Base-by-base conservation (phyloP, 2,329 filamentous ascomycete species). In the Domatiomyces catenatus region DNA sequence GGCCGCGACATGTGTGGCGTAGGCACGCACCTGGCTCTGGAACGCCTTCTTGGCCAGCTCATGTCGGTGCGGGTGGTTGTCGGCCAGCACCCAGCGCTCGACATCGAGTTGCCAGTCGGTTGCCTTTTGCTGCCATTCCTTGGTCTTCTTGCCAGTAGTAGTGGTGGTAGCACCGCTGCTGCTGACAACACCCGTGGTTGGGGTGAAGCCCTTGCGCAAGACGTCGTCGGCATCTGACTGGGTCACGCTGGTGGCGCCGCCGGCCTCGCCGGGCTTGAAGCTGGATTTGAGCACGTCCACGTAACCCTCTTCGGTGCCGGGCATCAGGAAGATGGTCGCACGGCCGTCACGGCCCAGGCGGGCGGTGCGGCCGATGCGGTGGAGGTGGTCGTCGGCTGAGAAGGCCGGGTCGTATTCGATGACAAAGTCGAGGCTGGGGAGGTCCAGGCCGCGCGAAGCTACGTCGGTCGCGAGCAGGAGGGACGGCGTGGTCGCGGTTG, bases 381-480 rank as follows among this genome's bases (percentile, higher is more conserved):
- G 92, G 6, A 95, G 76, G 65, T 98, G 92, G 65, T 98, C 92
- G 54, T 89, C 85, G 20, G 87, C 81, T 63, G 84, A 87, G 68
- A 96, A 96, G 2, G 92, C 86, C 0, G 92, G 89, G 63, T 98
- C 92, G 64, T 94, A 96, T 66, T 98, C 92, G 51, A 98, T 78
- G 47, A 98, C 88, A 18, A 95, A 75, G 64, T 98, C 92, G 48
- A 98, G 86, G 48, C 92, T 90, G 0, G 90, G 90, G 15, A 98
- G 79, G 72, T 98, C 92, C 43, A 98, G 80, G 70, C 92, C 92
- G 63, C 92, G 86, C 18, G 92, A 92, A 10, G 92, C 87, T 48
- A 98, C 92, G 62, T 98, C 92, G 1, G 92, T 98, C 59, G 89
- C 94, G 56, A 98, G 78, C 15, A 98, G 76, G 2, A 98, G 79